Base-by-base conservation (phyloP, 2,329 filamentous ascomycete genomes). In the Alternaria viburni region DNA sequence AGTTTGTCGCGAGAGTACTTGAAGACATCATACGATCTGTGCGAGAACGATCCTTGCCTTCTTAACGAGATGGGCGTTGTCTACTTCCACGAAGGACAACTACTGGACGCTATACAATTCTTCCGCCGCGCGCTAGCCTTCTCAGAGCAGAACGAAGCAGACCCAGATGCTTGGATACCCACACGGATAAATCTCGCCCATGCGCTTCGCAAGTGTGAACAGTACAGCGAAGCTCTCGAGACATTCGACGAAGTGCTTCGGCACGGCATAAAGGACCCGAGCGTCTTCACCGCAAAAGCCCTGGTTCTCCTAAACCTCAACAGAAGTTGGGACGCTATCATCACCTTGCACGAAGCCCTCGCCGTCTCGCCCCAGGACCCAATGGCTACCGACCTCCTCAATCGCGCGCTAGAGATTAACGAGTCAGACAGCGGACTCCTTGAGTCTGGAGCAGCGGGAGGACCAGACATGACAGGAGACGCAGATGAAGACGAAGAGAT, bases 11-110 rank as follows among this genome's bases (percentile, higher is more conserved):
- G 96, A 68, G 96, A 99, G 79, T 99, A 98, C 78, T 87, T 98
- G 47, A 93, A 93, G 73, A 93, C 93, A 4, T 94, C 96, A 0
- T 96, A 96, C 78, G 86, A 88, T 0, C 85, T 96, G 12, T 96
- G 93, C 83, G 88, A 90, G 72, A 91, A 89, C 1, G 96, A 99
- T 72, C 96, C 96, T 0, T 82, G 98, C 6, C 88, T 99, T 5
- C 85, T 99, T 59, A 99, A 99, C 77, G 96, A 99, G 81, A 90
- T 98, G 82, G 96, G 95, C 5, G 90, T 98, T 5, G 93, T 97
- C n/a, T 90, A 93, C 69, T 99, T 97, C 76, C 93, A 98, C 77
- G 93, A 97, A 77, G 90, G 92, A 70, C 88, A 91, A 54, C 87
- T 93, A 7, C 86, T 89, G 62, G 89, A 91, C 23, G 93, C 96